Evolutionary conservation across 306 rosid genomes (phyloP), one percentile per base, ranked within the genome.

Genomic region (Rosa persica): DNA sequence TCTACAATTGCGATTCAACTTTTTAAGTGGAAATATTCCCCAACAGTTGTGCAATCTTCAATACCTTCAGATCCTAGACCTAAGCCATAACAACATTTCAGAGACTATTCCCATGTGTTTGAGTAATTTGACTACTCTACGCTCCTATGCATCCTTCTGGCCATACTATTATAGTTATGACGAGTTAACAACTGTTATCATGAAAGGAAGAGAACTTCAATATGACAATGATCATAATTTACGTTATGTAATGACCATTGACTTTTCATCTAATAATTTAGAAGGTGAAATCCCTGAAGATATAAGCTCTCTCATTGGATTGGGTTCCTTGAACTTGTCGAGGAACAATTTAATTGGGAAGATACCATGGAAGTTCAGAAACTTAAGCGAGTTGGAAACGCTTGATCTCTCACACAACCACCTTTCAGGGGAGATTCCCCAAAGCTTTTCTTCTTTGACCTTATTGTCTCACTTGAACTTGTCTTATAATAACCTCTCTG

Each of bases 61-160:
- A 0, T 4, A 23, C 4, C 82, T 79, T 52, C 82, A 38, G 10
- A 38, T 67, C 17, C n/a, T 79, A 13, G 73, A 72, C 40, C 77
- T 79, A 3, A 49, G 77, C 8, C 54, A 9, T 1, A 79, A 72
- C 39, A 34, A 38, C 3, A 39, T 79, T 67, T 79, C 77, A 3
- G 77, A 72, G n/a, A 65, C 23, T 5, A 62, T 79, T 8, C 82
- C 82, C 5, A 72, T 16, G 2, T 79, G 82, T 25, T 61, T 79
- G 27, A 6, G 47, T 47, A 79, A 61, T 27, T 17, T 79, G 77
- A 60, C 73, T 38, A 27, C 66, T 5, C 30, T 40, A 40, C 44
- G 44, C 44, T 5, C 8, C 44, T 40, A 40, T 4, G 40, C 40
- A 38, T 38, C 40, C 40, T n/a, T n/a, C n/a, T n/a, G n/a, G n/a